phyloP scores from a whole-genome alignment of 352 stramenopile species.

The Globisporangium canariense region DNA sequence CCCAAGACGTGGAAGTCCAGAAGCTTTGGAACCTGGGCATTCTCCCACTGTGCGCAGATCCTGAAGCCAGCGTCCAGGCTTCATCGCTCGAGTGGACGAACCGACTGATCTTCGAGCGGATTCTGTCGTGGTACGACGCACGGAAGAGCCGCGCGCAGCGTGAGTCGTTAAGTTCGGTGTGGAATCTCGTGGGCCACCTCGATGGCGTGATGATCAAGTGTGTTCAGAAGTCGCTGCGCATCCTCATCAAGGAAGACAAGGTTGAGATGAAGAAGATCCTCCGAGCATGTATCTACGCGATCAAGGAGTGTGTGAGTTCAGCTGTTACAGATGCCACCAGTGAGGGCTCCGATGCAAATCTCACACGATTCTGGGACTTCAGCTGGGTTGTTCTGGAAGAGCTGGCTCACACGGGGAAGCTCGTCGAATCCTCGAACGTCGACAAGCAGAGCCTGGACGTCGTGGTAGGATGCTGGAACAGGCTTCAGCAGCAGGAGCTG shows the following conservation, averaged over 20 bases:
- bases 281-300: constrained; percentile 56
- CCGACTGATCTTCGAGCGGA: constrained; percentile 59
- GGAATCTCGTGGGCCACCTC: constrained; percentile 63
- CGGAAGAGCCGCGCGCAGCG: constrained; percentile 29
- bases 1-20: constrained; percentile 63
- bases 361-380: constrained; percentile 70
- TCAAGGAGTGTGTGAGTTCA: constrained; percentile 47
- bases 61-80: constrained; percentile 72
- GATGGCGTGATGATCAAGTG: constrained; percentile 79
- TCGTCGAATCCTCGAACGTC: constrained; percentile 49
- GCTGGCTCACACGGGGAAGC: constrained; percentile 51
- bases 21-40: constrained; percentile 83
- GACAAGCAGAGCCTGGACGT: constrained; percentile 63
- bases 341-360: constrained; percentile 30
- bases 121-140: constrained; percentile 56
- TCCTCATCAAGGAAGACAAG: constrained; percentile 66
- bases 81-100: constrained; percentile 55
- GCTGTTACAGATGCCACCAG: constrained; percentile 31
- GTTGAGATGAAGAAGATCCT: constrained; percentile 54
- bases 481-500: constrained; percentile 63
- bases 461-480: constrained; percentile 82
- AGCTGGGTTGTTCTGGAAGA: constrained; percentile 85
- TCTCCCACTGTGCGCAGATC: constrained; percentile 76
- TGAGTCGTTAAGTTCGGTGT: constrained; percentile 39
- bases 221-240: constrained; percentile 64